Conservation (phyloP, 169 alveolate species). For the Eimeria maxima region DNA sequence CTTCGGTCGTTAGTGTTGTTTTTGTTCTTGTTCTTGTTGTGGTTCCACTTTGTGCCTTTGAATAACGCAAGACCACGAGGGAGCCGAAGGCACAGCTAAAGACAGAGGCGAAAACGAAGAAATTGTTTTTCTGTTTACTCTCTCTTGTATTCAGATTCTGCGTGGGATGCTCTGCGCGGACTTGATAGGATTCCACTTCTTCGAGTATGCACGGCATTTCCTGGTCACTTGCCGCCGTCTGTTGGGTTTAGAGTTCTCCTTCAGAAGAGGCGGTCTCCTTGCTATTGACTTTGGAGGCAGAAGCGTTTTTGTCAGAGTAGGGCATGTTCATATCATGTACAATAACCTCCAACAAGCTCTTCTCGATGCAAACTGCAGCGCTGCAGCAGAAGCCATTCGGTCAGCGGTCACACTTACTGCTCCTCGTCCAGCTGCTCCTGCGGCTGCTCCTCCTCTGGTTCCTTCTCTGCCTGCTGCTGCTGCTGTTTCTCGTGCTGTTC, state of each 20-base stretch:
- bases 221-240: constrained; percentile 92
- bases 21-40: not conserved
- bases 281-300: constrained; percentile 82
- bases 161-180: constrained; percentile 96
- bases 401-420: not conserved
- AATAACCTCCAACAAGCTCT: not conserved
- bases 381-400: not conserved
- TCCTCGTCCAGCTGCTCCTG: not conserved
- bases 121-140: not conserved
- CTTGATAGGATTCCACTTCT: constrained; percentile 95
- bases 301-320: constrained; percentile 74
- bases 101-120: too few relatives aligned
- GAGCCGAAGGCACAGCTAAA: too few relatives aligned
- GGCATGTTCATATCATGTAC: constrained; percentile 80
- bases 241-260: constrained; percentile 90
- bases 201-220: constrained; percentile 92
- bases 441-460: not conserved
- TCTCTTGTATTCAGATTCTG: constrained; percentile 78
- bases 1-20: not conserved
- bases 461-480: not conserved
- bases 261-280: constrained; percentile 85
- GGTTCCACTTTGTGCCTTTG: too few relatives aligned
- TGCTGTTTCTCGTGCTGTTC: too few relatives aligned
- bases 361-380: not conserved
- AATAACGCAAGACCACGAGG: too few relatives aligned